Percentiles rank a stretch among this genome's conserved stretches.
Evolutionary conservation across 495 filamentous ascomycete species (phyloP).

Genomic region (Penicillium antarcticum): DNA sequence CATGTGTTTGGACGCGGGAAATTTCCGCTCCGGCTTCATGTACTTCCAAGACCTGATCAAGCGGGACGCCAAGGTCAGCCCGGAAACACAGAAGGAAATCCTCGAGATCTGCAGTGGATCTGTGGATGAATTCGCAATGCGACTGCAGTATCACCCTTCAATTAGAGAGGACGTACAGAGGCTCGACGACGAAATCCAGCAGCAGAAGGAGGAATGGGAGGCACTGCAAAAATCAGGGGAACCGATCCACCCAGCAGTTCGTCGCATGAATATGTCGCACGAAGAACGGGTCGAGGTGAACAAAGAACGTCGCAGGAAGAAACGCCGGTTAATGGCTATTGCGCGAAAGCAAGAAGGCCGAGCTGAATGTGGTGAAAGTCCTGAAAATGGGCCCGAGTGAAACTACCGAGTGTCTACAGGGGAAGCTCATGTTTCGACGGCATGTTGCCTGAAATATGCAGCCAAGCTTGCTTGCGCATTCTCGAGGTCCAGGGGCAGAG

Average conservation of each 20-base stretch:
- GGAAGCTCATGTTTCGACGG: not conserved
- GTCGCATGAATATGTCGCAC: conserved; percentile 1
- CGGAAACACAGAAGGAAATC: conserved; percentile 26
- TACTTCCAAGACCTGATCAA: conserved; percentile 38
- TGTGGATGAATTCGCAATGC: conserved; percentile 27
- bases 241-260: conserved; percentile 4
- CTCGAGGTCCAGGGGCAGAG: no score
- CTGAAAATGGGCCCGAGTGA: conserved; percentile 1
- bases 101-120: conserved; percentile 25
- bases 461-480: not conserved
- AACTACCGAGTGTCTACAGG: not conserved
- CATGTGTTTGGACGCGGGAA: conserved; percentile 52
- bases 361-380: conserved; percentile 16
- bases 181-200: conserved; percentile 9
- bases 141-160: conserved; percentile 28
- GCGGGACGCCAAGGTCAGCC: conserved; percentile 19
- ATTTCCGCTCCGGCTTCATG: conserved; percentile 37
- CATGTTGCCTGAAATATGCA: not conserved
- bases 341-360: conserved; percentile 22
- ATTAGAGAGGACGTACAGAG: conserved; percentile 13
- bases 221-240: not conserved
- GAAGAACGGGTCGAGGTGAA: conserved; percentile 12
- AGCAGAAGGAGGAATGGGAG: conserved; percentile 2
- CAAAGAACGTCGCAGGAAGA: conserved; percentile 21
- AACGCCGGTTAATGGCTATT: conserved; percentile 19